These are phyloP conservation scores for Fusarium sp. DNA, from an alignment of 2,329 filamentous ascomycete species.

Conservation along the genomic window DNA sequence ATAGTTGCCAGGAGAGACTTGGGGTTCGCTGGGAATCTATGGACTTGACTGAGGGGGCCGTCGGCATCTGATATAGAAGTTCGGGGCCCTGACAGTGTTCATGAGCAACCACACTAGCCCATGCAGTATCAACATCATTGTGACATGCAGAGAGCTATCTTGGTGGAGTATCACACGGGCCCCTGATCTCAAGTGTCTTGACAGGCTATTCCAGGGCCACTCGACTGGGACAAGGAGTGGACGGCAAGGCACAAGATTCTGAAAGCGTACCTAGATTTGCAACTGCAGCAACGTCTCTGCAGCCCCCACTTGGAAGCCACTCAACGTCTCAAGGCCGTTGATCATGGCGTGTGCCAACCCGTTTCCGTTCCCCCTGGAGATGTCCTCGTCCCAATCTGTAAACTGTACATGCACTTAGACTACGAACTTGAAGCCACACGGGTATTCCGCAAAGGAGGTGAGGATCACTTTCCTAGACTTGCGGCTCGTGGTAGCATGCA, in stretches of 20 bases:
- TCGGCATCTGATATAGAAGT: conserved; percentile 26
- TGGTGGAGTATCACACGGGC: conserved; percentile 5
- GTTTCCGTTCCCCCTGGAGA: conserved; percentile 1
- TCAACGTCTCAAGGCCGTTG: neutral
- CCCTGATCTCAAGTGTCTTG: conserved; percentile 12
- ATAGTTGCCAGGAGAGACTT: neutral
- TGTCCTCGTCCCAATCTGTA: conserved; percentile 1
- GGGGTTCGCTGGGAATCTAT: neutral
- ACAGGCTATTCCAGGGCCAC: conserved; percentile 16
- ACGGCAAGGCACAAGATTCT: neutral
- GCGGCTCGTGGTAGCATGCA: conserved; percentile 2
- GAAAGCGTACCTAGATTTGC: conserved; percentile 8
- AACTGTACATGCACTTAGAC: neutral
- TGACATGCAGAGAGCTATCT: conserved; percentile 1
- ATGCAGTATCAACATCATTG: neutral
- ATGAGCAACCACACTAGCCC: neutral
- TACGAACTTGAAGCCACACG: conserved; percentile 23
- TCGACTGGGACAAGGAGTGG: neutral
- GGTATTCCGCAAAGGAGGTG: conserved; percentile 4
- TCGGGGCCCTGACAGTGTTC: neutral
- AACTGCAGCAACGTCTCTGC: conserved; percentile 1
- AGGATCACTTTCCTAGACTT: neutral
- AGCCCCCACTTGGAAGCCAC: conserved; percentile 8
- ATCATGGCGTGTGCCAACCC: conserved; percentile 2
- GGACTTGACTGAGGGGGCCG: neutral